Evolutionary conservation across 192 early-diverging fungal species (phyloP), one percentile per base, ranked within the genome.

Genomic region (Backusella parvicylindrica): DNA sequence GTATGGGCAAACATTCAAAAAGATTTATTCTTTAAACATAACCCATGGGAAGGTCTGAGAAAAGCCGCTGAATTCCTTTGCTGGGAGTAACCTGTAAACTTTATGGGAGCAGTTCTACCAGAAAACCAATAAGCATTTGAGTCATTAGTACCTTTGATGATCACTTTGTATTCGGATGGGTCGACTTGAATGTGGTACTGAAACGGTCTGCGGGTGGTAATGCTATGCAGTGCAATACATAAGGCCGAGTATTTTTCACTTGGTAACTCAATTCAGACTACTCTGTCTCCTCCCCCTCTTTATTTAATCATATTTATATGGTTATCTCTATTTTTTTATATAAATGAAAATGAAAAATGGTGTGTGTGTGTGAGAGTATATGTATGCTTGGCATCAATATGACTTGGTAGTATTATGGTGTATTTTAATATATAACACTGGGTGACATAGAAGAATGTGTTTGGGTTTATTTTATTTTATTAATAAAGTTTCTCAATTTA

Each of bases 191-290:
- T 53, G 36, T 49, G 38, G 36, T 72, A 72, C 64, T 71, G 71
- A 71, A 72, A 64, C 64, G 71, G 76, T 65, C 71, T 71, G 76
- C 64, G 71, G 76, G 76, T 67, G 63, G 71, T 38, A 72, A 71
- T 64, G 71, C 71, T 77, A 77, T 77, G 76, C 50, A 77, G 76
- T 77, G 76, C 76, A 77, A 77, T 77, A 72, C 76, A 56, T 67
- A 38, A 56, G 76, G 56, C 76, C 53, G 64, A 64, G 47, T 36
- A 18, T 36, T 71, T 16, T 74, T 75, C 12, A 49, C 35, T 60
- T 64, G 50, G 76, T 64, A 77, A 77, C 76, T 77, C 76, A 72
- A 77, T 77, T 77, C 76, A 77, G 76, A 77, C 76, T 77, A 77
- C 76, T 77, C 76, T 77, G 43, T 70, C 53, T 71, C 76, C 76